Conservation (phyloP, 169 alveolate genomes). For the Toxoplasma gondii region DNA sequence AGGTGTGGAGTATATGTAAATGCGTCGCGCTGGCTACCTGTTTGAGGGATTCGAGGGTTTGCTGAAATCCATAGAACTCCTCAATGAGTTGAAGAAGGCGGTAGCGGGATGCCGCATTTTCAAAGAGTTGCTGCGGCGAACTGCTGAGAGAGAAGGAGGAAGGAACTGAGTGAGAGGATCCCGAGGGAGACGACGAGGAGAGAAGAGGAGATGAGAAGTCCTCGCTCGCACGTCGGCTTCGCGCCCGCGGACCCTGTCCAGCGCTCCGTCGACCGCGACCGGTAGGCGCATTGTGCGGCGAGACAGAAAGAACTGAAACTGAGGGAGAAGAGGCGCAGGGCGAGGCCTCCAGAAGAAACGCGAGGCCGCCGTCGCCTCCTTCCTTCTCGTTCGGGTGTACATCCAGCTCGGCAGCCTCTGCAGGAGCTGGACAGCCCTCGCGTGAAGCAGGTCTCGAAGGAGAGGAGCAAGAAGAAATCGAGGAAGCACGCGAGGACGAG, state of each 20-base stretch:
- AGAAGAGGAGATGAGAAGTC: background rate
- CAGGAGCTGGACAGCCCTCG: too few species aligned
- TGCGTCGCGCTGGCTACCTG: background rate
- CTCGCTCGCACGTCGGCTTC: background rate
- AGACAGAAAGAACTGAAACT: background rate
- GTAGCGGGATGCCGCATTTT: background rate
- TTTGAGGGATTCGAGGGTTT: constrained; percentile 19
- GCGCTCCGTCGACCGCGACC: background rate
- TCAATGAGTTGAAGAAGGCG: constrained; percentile 35
- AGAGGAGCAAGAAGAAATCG: background rate
- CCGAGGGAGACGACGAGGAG: background rate
- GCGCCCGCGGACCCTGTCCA: background rate
- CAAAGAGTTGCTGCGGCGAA: background rate
- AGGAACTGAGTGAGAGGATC: background rate
- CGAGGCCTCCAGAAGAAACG: background rate
- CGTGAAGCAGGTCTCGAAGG: too few species aligned
- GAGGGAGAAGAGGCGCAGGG: background rate
- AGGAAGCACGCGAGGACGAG: too few species aligned
- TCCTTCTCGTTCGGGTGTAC: too few species aligned
- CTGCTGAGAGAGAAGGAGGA: background rate
- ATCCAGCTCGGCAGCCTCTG: too few species aligned
- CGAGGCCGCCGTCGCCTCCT: too few species aligned
- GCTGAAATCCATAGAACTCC: constrained; percentile 16
- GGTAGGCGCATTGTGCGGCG: background rate
- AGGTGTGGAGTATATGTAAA: background rate